phyloP scores from a whole-genome alignment of 352 stramenopile genomes.

The Achlya hypogyna region DNA sequence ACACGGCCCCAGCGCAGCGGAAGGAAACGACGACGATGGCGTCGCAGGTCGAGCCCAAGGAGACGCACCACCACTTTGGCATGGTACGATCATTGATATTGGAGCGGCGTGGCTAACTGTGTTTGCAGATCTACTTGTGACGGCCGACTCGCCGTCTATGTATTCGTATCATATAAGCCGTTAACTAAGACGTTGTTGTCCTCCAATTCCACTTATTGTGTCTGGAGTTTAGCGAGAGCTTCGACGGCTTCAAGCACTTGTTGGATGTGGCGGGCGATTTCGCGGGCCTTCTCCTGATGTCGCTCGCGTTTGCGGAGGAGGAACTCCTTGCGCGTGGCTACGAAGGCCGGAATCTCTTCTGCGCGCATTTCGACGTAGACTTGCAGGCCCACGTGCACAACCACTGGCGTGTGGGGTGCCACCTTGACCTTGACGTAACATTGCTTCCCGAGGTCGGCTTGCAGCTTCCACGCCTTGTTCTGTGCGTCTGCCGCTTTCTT shows the following conservation, averaged over 20 bases:
- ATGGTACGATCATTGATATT: conserved; percentile 3
- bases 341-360: conserved; percentile 1
- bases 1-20: neutral
- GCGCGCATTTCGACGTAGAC: conserved; percentile 15
- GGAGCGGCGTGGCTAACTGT: too few relatives aligned
- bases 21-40: neutral
- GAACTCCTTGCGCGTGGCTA: neutral
- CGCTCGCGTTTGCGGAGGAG: neutral
- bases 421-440: conserved; percentile 20
- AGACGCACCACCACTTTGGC: neutral
- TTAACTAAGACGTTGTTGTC: neutral
- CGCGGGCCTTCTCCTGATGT: conserved; percentile 11
- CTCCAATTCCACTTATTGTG: neutral
- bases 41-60: neutral
- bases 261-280: conserved; percentile 17
- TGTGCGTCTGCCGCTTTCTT: conserved; percentile 5
- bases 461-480: conserved; percentile 18
- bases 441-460: conserved; percentile 15
- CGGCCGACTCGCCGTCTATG: neutral
- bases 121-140: conserved; percentile 1
- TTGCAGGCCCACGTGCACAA: conserved; percentile 16
- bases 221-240: conserved; percentile 8
- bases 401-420: neutral
- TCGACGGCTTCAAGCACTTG: conserved; percentile 17
- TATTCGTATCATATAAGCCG: neutral